Percentiles rank a stretch among this genome's conserved stretches.
Conservation (phyloP, 345 rosid species). For the Eucalyptus melliodora region DNA sequence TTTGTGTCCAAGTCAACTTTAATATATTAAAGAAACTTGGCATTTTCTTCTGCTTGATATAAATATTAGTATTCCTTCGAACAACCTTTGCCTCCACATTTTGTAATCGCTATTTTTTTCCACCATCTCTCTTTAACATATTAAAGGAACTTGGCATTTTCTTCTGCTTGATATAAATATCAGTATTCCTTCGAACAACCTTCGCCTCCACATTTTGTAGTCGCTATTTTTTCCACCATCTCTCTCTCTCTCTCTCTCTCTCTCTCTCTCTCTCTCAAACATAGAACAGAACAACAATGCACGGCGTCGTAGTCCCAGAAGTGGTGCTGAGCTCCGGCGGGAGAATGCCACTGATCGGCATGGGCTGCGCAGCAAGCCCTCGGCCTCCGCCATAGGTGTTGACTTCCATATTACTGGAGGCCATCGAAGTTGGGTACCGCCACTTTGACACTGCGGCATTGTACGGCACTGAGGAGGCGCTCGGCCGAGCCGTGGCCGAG, state of each 20-base stretch:
- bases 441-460: constrained; percentile 62
- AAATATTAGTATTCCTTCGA: neutral
- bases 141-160: too few species aligned
- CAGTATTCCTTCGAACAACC: too few species aligned
- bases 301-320: neutral
- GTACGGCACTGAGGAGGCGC: constrained; percentile 35
- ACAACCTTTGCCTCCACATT: neutral
- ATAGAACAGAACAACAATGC: neutral
- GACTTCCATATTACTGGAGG: constrained; percentile 11
- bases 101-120: neutral
- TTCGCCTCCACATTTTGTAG: too few species aligned
- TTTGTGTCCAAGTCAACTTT: neutral
- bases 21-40: neutral
- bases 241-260: neutral
- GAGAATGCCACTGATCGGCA: constrained; percentile 27
- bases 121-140: neutral
- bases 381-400: constrained; percentile 1
- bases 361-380: neutral
- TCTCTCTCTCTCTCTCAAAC: neutral
- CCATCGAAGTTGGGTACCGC: constrained; percentile 43
- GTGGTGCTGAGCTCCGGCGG: constrained; percentile 14
- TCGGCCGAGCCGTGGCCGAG: constrained; percentile 42
- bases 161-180: too few species aligned
- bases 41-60: neutral
- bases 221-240: too few species aligned